Conservation (phyloP, 495 filamentous ascomycete genomes). For the Cetradonia linearis region DNA sequence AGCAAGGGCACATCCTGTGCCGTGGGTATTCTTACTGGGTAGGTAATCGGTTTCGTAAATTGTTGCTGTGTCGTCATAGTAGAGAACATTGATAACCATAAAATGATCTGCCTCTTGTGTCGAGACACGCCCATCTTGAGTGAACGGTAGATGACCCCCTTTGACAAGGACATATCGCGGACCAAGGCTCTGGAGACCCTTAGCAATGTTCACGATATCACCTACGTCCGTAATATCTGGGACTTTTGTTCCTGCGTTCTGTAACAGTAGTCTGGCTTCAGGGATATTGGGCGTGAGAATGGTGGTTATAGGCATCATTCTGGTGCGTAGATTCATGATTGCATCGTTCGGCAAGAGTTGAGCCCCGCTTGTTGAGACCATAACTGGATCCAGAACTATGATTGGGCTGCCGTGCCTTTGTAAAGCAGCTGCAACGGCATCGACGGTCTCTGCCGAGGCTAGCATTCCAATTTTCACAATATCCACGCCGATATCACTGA, state of each 20-base stretch:
- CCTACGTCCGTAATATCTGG: slow-evolving; percentile 43
- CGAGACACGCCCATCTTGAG: slow-evolving; percentile 46
- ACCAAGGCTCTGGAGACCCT: slow-evolving; percentile 53
- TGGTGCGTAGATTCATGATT: slow-evolving; percentile 49
- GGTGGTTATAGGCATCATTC: slow-evolving; percentile 65
- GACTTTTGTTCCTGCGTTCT: slow-evolving; percentile 42
- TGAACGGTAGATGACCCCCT: slow-evolving; percentile 82
- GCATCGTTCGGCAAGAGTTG: slow-evolving; percentile 62
- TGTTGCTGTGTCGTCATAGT: slow-evolving; percentile 41
- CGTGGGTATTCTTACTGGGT: slow-evolving; percentile 74
- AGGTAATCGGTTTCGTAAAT: slow-evolving; percentile 60
- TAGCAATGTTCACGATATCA: slow-evolving; percentile 59
- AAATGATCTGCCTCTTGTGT: slow-evolving; percentile 46
- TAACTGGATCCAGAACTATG: slow-evolving; percentile 82
- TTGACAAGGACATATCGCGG: slow-evolving; percentile 77
- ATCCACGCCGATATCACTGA: slow-evolving; percentile 77
- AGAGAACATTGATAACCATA: slow-evolving; percentile 64
- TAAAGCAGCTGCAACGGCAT: slow-evolving; percentile 61
- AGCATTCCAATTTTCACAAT: slow-evolving; percentile 96
- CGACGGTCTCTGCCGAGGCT: slow-evolving; percentile 64
- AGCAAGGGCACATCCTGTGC: slow-evolving; percentile 89
- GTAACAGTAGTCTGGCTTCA: slow-evolving; percentile 67
- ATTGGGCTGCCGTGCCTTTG: slow-evolving; percentile 46
- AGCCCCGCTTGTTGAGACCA: slow-evolving; percentile 81
- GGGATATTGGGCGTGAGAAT: slow-evolving; percentile 88